A percentile compares a stretch with the other conserved stretches of the same genome.
Conservation (phyloP, 192 early-diverging fungal genomes). For the Helicostylum pulchrum region DNA sequence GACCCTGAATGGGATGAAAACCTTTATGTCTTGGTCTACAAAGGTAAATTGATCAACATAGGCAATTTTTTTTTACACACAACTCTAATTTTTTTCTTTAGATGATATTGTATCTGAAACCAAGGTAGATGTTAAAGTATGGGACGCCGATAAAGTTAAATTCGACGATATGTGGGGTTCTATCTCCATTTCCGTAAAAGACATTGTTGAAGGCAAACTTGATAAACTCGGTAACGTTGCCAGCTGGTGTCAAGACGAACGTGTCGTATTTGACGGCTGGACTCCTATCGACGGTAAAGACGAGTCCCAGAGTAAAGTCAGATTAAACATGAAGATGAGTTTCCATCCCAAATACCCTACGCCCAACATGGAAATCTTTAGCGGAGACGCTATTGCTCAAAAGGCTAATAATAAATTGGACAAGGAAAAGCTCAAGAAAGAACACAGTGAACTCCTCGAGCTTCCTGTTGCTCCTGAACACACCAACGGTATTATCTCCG, state of each 20-base stretch:
- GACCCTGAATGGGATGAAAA: slow-evolving; percentile 31
- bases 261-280: slow-evolving; percentile 28
- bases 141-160: slow-evolving; percentile 35
- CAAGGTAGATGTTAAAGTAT: slow-evolving; percentile 28
- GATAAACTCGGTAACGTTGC: slow-evolving; percentile 26
- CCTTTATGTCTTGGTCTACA: slow-evolving; percentile 21
- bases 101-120: slow-evolving; percentile 30
- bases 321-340: slow-evolving; percentile 26
- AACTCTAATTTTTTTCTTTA: background rate
- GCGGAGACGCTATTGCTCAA: background rate
- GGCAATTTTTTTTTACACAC: background rate
- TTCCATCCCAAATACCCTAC: slow-evolving; percentile 35
- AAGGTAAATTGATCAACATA: slow-evolving; percentile 1
- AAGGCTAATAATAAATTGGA: background rate
- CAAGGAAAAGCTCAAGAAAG: slow-evolving; percentile 2
- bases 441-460: background rate
- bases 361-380: slow-evolving; percentile 14
- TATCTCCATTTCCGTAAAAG: slow-evolving; percentile 21
- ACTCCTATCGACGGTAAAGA: slow-evolving; percentile 29
- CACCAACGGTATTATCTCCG: slow-evolving; percentile 22
- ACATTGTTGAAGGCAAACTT: slow-evolving; percentile 17
- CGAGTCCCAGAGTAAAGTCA: slow-evolving; percentile 12
- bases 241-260: slow-evolving; percentile 21
- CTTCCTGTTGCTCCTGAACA: background rate
- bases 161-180: slow-evolving; percentile 29